These are phyloP conservation scores for Pascua sp. DNA, from an alignment of 1,284 basidiomycete species.

Conservation along the genomic window DNA sequence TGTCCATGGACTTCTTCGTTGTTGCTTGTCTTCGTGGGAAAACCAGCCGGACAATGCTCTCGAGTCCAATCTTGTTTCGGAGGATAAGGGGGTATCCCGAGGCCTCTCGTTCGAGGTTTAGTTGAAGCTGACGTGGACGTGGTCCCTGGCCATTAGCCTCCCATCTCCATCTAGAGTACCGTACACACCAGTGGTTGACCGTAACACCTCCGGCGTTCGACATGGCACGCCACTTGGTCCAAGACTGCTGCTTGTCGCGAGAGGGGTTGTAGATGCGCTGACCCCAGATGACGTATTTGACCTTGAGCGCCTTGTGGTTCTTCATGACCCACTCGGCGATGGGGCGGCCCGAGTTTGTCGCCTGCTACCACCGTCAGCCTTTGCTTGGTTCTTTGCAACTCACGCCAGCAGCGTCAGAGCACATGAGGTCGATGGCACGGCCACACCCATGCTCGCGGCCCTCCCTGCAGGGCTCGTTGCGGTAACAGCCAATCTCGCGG, in stretches of 20 bases:
- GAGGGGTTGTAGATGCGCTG: slow-evolving; percentile 1
- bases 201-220: background rate
- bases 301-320: background rate
- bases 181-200: background rate
- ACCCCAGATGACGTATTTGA: slow-evolving; percentile 4
- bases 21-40: no score
- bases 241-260: background rate
- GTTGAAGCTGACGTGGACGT: slow-evolving; percentile 6
- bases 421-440: slow-evolving; percentile 1
- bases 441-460: slow-evolving; percentile 1
- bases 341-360: background rate
- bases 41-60: no score
- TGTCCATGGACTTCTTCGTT: no score
- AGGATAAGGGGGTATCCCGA: no score
- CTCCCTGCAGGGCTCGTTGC: background rate
- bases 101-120: background rate
- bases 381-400: background rate
- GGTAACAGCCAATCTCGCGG: slow-evolving; percentile 3
- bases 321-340: slow-evolving; percentile 2
- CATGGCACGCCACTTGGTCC: background rate
- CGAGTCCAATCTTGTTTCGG: no score
- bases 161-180: background rate
- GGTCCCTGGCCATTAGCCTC: slow-evolving; percentile 1
- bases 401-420: background rate
- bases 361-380: background rate